Evolutionary conservation across 768 basidiomycete species (phyloP).

Genomic region (Boletus reticuloceps): DNA sequence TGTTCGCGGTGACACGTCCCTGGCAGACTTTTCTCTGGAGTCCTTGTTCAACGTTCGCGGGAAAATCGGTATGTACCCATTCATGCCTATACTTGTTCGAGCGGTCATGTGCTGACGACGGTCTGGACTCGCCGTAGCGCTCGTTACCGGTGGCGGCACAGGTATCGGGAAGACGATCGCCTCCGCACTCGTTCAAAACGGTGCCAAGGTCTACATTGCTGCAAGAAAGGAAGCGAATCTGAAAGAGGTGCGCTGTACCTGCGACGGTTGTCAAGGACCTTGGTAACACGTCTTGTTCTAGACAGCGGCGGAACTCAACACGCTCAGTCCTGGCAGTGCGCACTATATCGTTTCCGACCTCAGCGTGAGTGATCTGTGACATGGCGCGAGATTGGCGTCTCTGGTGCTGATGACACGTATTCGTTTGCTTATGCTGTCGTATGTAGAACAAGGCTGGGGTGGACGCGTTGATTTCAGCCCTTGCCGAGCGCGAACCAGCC

Average conservation of each 20-base stretch:
- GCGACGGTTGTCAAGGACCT: conserved; percentile 33
- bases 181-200: conserved; percentile 77
- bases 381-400: not conserved
- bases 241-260: conserved; percentile 51
- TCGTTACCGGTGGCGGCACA: conserved; percentile 81
- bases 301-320: conserved; percentile 60
- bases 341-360: conserved; percentile 77
- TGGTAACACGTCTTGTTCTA: conserved; percentile 15
- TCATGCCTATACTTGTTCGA: not conserved
- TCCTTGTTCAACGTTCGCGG: conserved; percentile 65
- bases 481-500: conserved; percentile 59
- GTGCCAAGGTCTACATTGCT: conserved; percentile 88
- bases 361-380: conserved; percentile 44
- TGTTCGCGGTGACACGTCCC: not conserved
- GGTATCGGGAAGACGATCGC: conserved; percentile 88
- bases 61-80: conserved; percentile 53
- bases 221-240: conserved; percentile 78
- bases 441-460: conserved; percentile 76
- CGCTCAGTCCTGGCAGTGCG: conserved; percentile 55
- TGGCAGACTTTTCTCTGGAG: conserved; percentile 49
- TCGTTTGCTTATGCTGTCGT: not conserved
- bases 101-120: not conserved
- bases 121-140: conserved; percentile 40
- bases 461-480: conserved; percentile 62
- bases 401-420: not conserved